Conservation (phyloP, 1,284 basidiomycete species). For the Vanrija pseudolonga region DNA sequence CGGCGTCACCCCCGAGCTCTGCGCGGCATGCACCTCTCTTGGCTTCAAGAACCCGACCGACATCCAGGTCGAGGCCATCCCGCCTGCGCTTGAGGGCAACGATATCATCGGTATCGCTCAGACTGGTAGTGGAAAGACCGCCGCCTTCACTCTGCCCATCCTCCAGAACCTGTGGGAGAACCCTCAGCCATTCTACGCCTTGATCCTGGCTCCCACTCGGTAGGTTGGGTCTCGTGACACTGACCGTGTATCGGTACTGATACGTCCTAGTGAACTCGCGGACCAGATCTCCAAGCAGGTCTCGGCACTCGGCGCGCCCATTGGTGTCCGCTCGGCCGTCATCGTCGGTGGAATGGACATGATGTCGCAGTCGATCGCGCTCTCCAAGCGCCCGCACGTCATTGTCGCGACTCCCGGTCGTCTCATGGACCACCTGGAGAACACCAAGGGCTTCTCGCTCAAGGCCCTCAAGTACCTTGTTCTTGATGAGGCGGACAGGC, state of each 20-base stretch:
- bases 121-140: slow-evolving; percentile 97
- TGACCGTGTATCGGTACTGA: slow-evolving; percentile 1
- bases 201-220: slow-evolving; percentile 88
- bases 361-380: slow-evolving; percentile 86
- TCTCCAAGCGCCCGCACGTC: slow-evolving; percentile 89
- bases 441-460: slow-evolving; percentile 95
- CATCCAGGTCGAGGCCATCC: slow-evolving; percentile 86
- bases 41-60: slow-evolving; percentile 85
- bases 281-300: slow-evolving; percentile 98
- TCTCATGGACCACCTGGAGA: slow-evolving; percentile 91
- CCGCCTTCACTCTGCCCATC: slow-evolving; percentile 93
- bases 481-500: slow-evolving; percentile 93
- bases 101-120: slow-evolving; percentile 98
- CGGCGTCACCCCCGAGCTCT: slow-evolving; percentile 83
- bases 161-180: slow-evolving; percentile 96
- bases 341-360: slow-evolving; percentile 96
- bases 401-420: slow-evolving; percentile 97
- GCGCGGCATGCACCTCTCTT: slow-evolving; percentile 77
- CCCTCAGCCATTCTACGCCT: slow-evolving; percentile 88
- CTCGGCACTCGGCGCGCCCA: slow-evolving; percentile 84
- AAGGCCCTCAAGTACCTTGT: slow-evolving; percentile 86
- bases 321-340: slow-evolving; percentile 86
- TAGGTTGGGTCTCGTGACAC: slow-evolving; percentile 21
- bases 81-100: slow-evolving; percentile 80
- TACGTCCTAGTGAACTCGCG: slow-evolving; percentile 71